These are phyloP conservation scores for Reutealis trisperma DNA, from an alignment of 345 rosid genomes.

Conservation along the genomic window DNA sequence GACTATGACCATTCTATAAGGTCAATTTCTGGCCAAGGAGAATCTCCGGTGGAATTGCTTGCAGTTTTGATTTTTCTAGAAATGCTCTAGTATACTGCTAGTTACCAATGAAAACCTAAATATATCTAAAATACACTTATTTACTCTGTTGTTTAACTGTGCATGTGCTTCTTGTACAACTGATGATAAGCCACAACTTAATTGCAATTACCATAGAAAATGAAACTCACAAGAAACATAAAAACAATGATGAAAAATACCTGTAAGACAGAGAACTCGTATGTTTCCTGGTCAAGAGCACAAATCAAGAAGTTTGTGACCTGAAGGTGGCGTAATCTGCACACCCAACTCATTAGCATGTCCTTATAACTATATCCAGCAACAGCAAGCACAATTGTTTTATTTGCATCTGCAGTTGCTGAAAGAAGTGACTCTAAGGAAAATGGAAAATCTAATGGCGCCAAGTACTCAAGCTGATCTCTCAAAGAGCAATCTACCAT, in stretches of 20 bases:
- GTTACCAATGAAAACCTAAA: background rate
- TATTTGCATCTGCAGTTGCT: slow-evolving; percentile 60
- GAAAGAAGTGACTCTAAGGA: slow-evolving; percentile 71
- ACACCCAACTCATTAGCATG: slow-evolving; percentile 96
- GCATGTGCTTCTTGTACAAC: background rate
- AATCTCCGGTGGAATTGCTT: background rate
- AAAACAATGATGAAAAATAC: slow-evolving; percentile 33
- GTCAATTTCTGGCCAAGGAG: background rate
- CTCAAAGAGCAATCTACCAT: slow-evolving; percentile 34
- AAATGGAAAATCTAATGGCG: slow-evolving; percentile 48
- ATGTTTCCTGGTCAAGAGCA: slow-evolving; percentile 87
- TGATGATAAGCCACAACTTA: background rate
- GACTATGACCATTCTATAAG: background rate
- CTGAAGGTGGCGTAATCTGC: slow-evolving; percentile 73
- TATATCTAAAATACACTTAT: background rate
- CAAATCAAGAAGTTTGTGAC: slow-evolving; percentile 76
- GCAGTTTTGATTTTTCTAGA: background rate
- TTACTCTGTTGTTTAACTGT: background rate
- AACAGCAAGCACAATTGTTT: slow-evolving; percentile 69
- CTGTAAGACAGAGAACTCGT: slow-evolving; percentile 69
- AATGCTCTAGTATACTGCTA: background rate
- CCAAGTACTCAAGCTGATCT: slow-evolving; percentile 34
- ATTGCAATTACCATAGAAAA: background rate
- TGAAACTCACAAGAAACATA: slow-evolving; percentile 1
- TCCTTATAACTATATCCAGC: slow-evolving; percentile 95